Evolutionary conservation across 176 grass and related monocot species (phyloP).

Genomic region (Avena sativa): DNA sequence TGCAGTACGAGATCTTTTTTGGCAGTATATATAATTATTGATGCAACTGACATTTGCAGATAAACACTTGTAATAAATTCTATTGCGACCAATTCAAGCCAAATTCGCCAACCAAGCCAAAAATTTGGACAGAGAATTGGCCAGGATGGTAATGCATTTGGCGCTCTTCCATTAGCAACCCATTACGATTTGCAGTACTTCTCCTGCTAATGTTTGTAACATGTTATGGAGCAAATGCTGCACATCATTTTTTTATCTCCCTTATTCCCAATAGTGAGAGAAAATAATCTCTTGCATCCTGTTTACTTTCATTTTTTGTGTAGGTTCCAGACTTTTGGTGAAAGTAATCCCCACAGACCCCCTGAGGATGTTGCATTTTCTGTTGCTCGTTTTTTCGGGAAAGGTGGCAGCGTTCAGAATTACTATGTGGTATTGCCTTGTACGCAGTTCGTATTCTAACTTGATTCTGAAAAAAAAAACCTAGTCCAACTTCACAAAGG

Average conservation of each 20-base stretch:
- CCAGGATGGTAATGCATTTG: constrained; percentile 85
- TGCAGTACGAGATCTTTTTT: constrained; percentile 6
- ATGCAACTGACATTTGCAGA: constrained; percentile 61
- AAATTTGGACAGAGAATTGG: constrained; percentile 99
- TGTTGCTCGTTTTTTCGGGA: constrained; percentile 94
- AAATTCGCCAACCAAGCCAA: constrained; percentile 90
- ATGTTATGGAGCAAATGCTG: neutral
- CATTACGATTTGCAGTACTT: neutral
- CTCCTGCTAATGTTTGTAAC: neutral
- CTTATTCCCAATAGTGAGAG: neutral
- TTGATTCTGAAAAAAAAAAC: neutral
- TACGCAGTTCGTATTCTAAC: constrained; percentile 22
- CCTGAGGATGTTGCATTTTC: constrained; percentile 96
- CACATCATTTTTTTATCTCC: neutral
- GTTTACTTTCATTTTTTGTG: constrained; percentile 33
- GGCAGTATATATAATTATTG: neutral
- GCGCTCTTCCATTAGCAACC: neutral
- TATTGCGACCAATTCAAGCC: constrained; percentile 88
- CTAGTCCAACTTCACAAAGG: neutral
- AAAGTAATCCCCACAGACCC: constrained; percentile 85
- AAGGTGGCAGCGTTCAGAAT: constrained; percentile 91
- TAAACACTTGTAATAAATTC: constrained; percentile 97
- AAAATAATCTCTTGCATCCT: constrained; percentile 13
- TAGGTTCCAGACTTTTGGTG: constrained; percentile 98
- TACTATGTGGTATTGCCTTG: constrained; percentile 80